Base-by-base conservation (phyloP, 2,329 filamentous ascomycete genomes). In the Diatrype stigma region DNA sequence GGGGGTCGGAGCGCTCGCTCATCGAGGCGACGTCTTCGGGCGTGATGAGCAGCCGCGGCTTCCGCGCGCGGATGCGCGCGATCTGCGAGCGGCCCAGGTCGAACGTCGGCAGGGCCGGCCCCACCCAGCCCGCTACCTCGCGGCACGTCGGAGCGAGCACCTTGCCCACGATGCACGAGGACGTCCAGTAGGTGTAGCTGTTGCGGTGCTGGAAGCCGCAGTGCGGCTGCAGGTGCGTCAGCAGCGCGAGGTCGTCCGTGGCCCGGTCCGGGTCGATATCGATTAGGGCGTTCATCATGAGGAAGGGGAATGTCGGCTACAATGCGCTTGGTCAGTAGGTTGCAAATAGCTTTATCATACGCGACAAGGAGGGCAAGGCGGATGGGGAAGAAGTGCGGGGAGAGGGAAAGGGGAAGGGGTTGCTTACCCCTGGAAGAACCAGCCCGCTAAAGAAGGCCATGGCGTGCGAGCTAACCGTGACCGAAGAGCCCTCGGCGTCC, bases 381-480 rank as follows among this genome's bases (percentile, higher is more conserved):
- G n/a, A 28, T 28, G 38, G 26, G 16, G 6, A 12, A 47, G 17
- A n/a, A 32, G n/a, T n/a, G 30, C 21, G 11, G 30, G 26, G 26
- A 10, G 26, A 30, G 10, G 26, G 26, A 10, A 30, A 26, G 26
- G 28, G 23, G 47, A 30, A 17, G 23, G 16, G 14, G 40, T 14
- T 45, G 66, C 82, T 77, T 66, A 80, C 77, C 11, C 87, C 87
- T 8, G 87, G 87, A 3, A 91, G 70, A 34, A 90, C 79, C 14
- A 90, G 77, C 3, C 86, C 87, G 35, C 84, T 87, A 62, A 90
- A 90, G 71, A 87, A 91, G 6, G 87, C 87, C 80, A 89, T 85
- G 16, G 86, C 80, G 62, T 89, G 85, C 19, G 86, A 87, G 60
- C 84, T 84, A 62, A 85, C 70, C 38, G 77, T 71, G 55, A 87